phyloP scores from a whole-genome alignment of 1,284 basidiomycete genomes.

The Ustilago shanxiensis region DNA sequence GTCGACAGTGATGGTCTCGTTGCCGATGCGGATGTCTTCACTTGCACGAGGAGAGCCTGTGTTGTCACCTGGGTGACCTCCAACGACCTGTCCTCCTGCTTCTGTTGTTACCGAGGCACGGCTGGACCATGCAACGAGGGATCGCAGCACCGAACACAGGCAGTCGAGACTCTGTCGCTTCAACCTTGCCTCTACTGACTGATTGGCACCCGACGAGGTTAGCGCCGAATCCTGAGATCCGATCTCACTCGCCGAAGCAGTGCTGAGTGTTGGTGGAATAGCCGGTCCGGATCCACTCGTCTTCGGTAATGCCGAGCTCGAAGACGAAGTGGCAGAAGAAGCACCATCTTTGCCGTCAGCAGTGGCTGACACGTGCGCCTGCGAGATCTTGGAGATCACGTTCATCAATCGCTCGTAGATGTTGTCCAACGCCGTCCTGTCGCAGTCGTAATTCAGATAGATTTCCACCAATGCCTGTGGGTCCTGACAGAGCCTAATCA shows the following conservation, averaged over 20 bases:
- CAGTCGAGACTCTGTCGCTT: constrained; percentile 69
- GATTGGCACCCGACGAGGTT: constrained; percentile 30
- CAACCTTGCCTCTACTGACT: constrained; percentile 64
- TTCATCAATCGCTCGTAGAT: constrained; percentile 70
- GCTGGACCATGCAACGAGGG: constrained; percentile 65
- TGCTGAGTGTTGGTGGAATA: constrained; percentile 56
- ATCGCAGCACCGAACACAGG: constrained; percentile 67
- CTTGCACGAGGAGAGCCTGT: constrained; percentile 46
- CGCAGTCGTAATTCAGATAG: constrained; percentile 70
- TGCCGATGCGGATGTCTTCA: constrained; percentile 55
- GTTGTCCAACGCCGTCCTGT: constrained; percentile 68
- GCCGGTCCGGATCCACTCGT: constrained; percentile 34
- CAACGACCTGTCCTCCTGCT: constrained; percentile 20
- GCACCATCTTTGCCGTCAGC: constrained; percentile 46
- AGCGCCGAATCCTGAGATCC: constrained; percentile 26
- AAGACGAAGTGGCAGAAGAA: constrained; percentile 7
- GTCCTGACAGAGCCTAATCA: constrained; percentile 66
- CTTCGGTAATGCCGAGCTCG: constrained; percentile 21
- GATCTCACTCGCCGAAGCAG: constrained; percentile 34
- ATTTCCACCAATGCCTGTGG: constrained; percentile 69
- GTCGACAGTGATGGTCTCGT: constrained; percentile 53
- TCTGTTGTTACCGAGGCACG: constrained; percentile 34
- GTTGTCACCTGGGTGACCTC: constrained; percentile 21
- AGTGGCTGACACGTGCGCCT: constrained; percentile 49
- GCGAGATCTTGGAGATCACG: constrained; percentile 63